Percentiles rank a stretch among this genome's conserved stretches.
Conservation (phyloP, 2,329 filamentous ascomycete genomes). For the Ophiostoma pallidulum region DNA sequence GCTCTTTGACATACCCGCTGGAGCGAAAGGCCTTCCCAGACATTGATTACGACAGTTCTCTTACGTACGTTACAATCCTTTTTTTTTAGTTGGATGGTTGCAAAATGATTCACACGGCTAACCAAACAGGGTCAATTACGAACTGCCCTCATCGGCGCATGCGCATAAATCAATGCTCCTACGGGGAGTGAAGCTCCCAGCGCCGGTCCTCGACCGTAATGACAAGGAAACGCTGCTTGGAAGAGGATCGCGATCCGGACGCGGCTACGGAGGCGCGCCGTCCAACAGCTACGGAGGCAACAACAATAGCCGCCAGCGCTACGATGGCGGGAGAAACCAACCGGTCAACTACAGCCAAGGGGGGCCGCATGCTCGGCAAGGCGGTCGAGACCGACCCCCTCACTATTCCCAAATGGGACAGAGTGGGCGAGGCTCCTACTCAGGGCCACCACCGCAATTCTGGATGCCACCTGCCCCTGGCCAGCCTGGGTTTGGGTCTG, state of each 20-base stretch:
- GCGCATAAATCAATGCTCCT: conserved; percentile 92
- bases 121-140: conserved; percentile 65
- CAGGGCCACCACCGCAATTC: conserved; percentile 20
- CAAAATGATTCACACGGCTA: not conserved
- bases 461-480: conserved; percentile 39
- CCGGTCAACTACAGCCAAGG: conserved; percentile 44
- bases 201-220: conserved; percentile 60
- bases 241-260: conserved; percentile 55
- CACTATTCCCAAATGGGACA: conserved; percentile 13
- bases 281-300: conserved; percentile 17
- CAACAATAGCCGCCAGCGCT: conserved; percentile 2
- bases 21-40: conserved; percentile 61
- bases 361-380: conserved; percentile 15
- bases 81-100: not conserved
- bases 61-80: conserved; percentile 48
- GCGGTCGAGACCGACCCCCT: conserved; percentile 9
- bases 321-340: conserved; percentile 19
- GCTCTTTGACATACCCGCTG: conserved; percentile 68
- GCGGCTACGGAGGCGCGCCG: conserved; percentile 52
- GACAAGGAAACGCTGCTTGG: conserved; percentile 67
- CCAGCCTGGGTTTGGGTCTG: conserved; percentile 32
- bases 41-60: conserved; percentile 75
- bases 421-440: conserved; percentile 17
- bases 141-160: conserved; percentile 63
- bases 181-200: conserved; percentile 66